Base-by-base conservation (phyloP, 129 eudicot genomes). In the Silybum marianum region DNA sequence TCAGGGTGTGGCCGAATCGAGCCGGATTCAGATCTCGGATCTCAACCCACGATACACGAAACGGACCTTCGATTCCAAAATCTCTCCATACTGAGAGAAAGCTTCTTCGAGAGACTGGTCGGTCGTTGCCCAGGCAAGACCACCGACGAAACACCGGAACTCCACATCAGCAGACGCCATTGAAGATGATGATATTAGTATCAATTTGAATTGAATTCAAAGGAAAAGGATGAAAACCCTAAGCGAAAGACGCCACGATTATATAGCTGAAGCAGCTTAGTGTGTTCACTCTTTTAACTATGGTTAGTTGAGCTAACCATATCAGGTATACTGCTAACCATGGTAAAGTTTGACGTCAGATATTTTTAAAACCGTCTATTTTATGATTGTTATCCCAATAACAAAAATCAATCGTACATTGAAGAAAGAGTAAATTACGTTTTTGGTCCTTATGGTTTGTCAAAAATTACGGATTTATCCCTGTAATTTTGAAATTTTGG, bases 11-110 rank as follows among this genome's bases (percentile, higher is more conserved):
- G 71, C 81, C 77, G 67, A 71, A 71, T 79, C 78, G 80, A 68
- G 80, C 79, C 88, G 87, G 81, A 77, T 77, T 79, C 76, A 51
- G 77, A 79, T 83, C 83, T 88, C 87, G 88, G 84, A 82, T 75
- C 85, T 75, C 76, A 48, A 68, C 88, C 80, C 84, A 42, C 82
- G 80, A 75, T 38, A 77, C 81, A 77, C 80, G 81, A 76, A 86
- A 92, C 90, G 87, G 93, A 93, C 98, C 98, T 93, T 93, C 83
- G 98, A 91, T 68, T 93, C 97, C 82, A 90, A 26, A 82, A 93
- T 85, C 25, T 91, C 88, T 32, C 97, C 98, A 68, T 72, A 93
- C 73, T 87, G 89, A 76, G 98, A 85, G 83, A 93, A 93, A 2
- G 97, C 98, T 0, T 88, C 73, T 36, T 71, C 83, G 13, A 91